Conservation (phyloP, 139 green algal species). For the Coelastrella sp. region DNA sequence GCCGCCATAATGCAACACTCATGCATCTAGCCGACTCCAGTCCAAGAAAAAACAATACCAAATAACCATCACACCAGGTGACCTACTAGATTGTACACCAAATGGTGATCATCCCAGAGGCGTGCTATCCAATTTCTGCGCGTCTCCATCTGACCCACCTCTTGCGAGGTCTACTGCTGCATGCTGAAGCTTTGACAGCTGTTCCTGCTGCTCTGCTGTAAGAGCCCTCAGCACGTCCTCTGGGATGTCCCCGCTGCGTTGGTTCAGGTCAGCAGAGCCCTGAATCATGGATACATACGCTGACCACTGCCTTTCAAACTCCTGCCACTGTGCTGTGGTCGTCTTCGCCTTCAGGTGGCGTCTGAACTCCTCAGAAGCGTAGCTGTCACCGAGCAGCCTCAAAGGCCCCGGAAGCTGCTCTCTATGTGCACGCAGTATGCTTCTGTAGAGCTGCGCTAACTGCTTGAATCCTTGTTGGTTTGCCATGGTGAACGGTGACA, state of each 20-base stretch:
- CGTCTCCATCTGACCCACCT: background rate
- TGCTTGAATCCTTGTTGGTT: slow-evolving; percentile 33
- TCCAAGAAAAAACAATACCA: background rate
- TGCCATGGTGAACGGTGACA: slow-evolving; percentile 14
- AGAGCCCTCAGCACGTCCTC: slow-evolving; percentile 53
- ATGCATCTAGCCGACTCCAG: background rate
- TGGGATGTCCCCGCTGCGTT: slow-evolving; percentile 45
- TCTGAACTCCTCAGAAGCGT: slow-evolving; percentile 75
- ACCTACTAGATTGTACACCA: background rate
- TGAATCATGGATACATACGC: slow-evolving; percentile 71
- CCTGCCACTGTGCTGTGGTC: slow-evolving; percentile 72
- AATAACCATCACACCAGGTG: no score
- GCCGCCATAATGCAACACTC: no score
- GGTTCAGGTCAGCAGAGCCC: slow-evolving; percentile 49
- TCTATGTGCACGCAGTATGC: slow-evolving; percentile 76
- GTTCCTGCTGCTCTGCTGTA: slow-evolving; percentile 66
- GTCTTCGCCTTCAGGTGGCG: slow-evolving; percentile 68
- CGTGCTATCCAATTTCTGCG: background rate
- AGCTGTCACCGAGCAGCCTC: slow-evolving; percentile 76
- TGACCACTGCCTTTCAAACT: slow-evolving; percentile 79
- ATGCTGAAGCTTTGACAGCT: slow-evolving; percentile 62
- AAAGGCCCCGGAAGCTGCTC: slow-evolving; percentile 74
- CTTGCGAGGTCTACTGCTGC: slow-evolving; percentile 41
- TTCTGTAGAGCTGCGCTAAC: slow-evolving; percentile 64
- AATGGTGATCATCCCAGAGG: background rate